Base-by-base conservation (phyloP, 2,329 filamentous ascomycete species). In the Albifimbria verrucaria region DNA sequence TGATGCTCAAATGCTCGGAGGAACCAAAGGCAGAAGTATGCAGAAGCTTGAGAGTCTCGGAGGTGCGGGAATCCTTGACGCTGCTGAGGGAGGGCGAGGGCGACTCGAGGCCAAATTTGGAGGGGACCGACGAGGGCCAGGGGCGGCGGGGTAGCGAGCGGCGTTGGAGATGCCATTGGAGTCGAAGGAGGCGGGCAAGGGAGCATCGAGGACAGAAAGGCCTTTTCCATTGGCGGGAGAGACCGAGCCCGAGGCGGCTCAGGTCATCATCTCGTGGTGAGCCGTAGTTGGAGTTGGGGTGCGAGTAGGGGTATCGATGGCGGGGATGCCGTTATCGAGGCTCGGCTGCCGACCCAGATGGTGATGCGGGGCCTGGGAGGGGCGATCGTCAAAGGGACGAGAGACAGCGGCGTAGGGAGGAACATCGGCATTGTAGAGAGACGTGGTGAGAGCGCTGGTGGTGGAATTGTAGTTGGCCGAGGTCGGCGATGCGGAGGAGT, bases 121-220 rank as follows among this genome's bases (percentile, higher is more conserved):
- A 90, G 10, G 94, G 94, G 11, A 97, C 89, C 0, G 93, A 97
- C 0, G 92, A 90, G 7, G 93, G 92, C 71, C 95, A 92, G 0
- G 91, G 0, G 90, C 94, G 26, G 72, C 76, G 18, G 78, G 78
- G 68, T 92, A 92, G 55, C 91, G 85, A 18, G 93, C 92, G 57
- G 91, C 92, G 68, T 93, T 90, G 11, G 92, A 97, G 50, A 97
- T 90, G 48, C 92, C 93, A 65, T 97, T 94, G 62, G 92, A 96
- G 71, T 97, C 94, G 68, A 97, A 97, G 0, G 93, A 97, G 9
- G 92, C 90, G 1, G 94, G 94, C 9, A 97, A 81, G 17, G 91
- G 92, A 2, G 92, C 94, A 73, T 97, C 93, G 57, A 97, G 81
- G 15, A 95, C 90, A n/a, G 90, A 94, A n/a, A 96, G 70, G 3